These are phyloP conservation scores for Chaetomiaceae sp. DNA, from an alignment of 2,329 filamentous ascomycete genomes.

Conservation along the genomic window DNA sequence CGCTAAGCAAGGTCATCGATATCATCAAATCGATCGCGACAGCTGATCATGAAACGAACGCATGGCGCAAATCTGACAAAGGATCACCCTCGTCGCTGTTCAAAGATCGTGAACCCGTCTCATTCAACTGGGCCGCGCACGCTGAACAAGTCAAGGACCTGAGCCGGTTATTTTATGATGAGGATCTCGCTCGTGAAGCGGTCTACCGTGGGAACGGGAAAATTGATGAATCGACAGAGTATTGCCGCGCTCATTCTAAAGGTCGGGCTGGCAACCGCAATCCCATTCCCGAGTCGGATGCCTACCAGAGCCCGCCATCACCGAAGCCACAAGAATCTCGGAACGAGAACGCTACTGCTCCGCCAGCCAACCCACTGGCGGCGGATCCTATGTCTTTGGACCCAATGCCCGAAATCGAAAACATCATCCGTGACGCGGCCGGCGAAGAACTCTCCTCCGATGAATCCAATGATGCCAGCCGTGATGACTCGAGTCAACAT, in stretches of 20 bases:
- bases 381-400: conserved; percentile 35
- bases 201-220: conserved; percentile 76
- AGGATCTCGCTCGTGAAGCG: conserved; percentile 69
- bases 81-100: conserved; percentile 37
- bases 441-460: conserved; percentile 28
- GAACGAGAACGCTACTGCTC: conserved; percentile 8
- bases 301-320: conserved; percentile 32
- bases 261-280: conserved; percentile 58
- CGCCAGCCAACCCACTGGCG: conserved; percentile 16
- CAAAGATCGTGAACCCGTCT: conserved; percentile 40
- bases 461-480: conserved; percentile 28
- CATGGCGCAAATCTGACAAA: conserved; percentile 59
- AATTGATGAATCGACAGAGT: conserved; percentile 59
- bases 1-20: conserved; percentile 75
- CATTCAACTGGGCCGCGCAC: conserved; percentile 46
- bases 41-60: conserved; percentile 69
- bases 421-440: conserved; percentile 26
- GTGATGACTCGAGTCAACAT: conserved; percentile 13
- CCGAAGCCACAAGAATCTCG: conserved; percentile 30
- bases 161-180: conserved; percentile 45
- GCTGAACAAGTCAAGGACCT: conserved; percentile 29
- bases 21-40: conserved; percentile 75
- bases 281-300: conserved; percentile 61
- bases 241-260: conserved; percentile 62
- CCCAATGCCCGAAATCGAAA: conserved; percentile 26